These are phyloP conservation scores for Helichrysum umbraculigerum DNA, from an alignment of 129 eudicot species.

Conservation along the genomic window DNA sequence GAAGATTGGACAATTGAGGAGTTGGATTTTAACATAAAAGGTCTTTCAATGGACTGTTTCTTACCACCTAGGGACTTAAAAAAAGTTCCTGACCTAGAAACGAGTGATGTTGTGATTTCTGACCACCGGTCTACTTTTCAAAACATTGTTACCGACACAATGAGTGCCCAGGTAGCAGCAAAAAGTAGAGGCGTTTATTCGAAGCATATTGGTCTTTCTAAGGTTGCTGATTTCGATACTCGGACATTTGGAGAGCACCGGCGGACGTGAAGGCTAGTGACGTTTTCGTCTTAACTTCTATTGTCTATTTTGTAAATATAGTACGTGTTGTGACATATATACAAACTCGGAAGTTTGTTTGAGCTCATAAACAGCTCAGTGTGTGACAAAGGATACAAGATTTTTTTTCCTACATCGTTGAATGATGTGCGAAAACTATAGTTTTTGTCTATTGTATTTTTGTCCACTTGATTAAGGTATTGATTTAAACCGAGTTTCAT, in stretches of 20 bases:
- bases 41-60: slow-evolving; percentile 70
- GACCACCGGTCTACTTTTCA: neutral
- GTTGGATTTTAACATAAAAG: slow-evolving; percentile 81
- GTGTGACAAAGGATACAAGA: neutral
- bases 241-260: slow-evolving; percentile 17
- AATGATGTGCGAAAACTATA: neutral
- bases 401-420: no score
- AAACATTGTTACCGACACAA: neutral
- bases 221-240: slow-evolving; percentile 43
- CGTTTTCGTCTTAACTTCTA: neutral
- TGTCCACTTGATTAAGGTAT: neutral
- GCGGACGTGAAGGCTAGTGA: slow-evolving; percentile 35
- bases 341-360: slow-evolving; percentile 7
- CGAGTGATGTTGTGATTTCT: slow-evolving; percentile 23
- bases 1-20: slow-evolving; percentile 87
- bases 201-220: slow-evolving; percentile 34
- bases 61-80: slow-evolving; percentile 78
- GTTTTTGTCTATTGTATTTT: neutral
- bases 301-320: slow-evolving; percentile 25
- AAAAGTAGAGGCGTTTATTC: slow-evolving; percentile 34
- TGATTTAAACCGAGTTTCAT: neutral
- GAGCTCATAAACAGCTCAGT: neutral
- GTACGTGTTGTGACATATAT: slow-evolving; percentile 5
- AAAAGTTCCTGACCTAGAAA: slow-evolving; percentile 40
- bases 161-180: slow-evolving; percentile 19